These are phyloP conservation scores for Mycena floridula DNA, from an alignment of 768 basidiomycete species.

Conservation along the genomic window DNA sequence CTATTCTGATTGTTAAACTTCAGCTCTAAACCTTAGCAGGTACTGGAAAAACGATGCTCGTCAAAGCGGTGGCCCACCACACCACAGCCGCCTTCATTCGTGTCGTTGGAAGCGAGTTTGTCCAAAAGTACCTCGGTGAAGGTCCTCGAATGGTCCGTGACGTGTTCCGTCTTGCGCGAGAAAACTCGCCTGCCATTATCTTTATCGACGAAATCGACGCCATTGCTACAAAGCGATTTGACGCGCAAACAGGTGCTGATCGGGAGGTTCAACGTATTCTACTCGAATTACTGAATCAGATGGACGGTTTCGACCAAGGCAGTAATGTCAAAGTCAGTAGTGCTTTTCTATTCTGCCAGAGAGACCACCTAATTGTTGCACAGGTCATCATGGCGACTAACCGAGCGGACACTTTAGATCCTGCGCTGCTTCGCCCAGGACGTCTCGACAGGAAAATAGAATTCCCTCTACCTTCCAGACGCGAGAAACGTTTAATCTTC, in stretches of 20 bases:
- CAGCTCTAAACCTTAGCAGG: slow-evolving; percentile 38
- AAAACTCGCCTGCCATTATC: slow-evolving; percentile 96
- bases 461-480: slow-evolving; percentile 89
- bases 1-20: slow-evolving; percentile 4
- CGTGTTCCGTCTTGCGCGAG: slow-evolving; percentile 94
- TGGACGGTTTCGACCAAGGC: slow-evolving; percentile 99
- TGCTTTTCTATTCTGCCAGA: background rate
- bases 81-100: slow-evolving; percentile 97
- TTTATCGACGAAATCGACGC: slow-evolving; percentile 99
- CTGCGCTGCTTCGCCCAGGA: slow-evolving; percentile 94
- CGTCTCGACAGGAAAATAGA: slow-evolving; percentile 98
- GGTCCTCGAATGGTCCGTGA: slow-evolving; percentile 99
- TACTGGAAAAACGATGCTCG: slow-evolving; percentile 98
- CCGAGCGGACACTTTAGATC: slow-evolving; percentile 96
- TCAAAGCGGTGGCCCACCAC: slow-evolving; percentile 98
- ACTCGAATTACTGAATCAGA: slow-evolving; percentile 94
- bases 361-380: slow-evolving; percentile 3
- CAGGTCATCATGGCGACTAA: slow-evolving; percentile 99
- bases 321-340: slow-evolving; percentile 89
- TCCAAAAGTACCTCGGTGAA: slow-evolving; percentile 99
- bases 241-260: slow-evolving; percentile 98
- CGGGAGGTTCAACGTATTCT: slow-evolving; percentile 98
- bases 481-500: slow-evolving; percentile 96
- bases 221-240: slow-evolving; percentile 99
- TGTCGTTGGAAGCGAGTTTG: slow-evolving; percentile 97